phyloP scores from a whole-genome alignment of 306 rosid species.

The Vigna hirtella region DNA sequence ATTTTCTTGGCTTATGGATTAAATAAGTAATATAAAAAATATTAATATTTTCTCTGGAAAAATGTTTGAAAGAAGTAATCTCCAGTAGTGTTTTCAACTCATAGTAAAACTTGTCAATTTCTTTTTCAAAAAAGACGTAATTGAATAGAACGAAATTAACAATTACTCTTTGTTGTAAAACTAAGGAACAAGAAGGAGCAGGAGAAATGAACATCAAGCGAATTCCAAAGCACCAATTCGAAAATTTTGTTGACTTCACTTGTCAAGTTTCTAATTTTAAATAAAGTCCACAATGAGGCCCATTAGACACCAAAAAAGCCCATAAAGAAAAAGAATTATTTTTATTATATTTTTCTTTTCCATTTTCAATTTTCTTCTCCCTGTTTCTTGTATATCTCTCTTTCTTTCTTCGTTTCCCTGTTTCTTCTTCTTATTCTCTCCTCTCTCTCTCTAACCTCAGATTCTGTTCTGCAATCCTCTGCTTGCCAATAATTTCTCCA shows the following conservation, averaged over 20 bases:
- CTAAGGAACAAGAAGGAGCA: neutral
- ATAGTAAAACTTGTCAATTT: slow-evolving; percentile 58
- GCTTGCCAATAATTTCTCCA: slow-evolving; percentile 1
- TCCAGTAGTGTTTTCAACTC: neutral
- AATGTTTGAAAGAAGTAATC: neutral
- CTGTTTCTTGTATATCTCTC: neutral
- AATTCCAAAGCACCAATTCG: too few species aligned
- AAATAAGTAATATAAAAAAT: neutral
- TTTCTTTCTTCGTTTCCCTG: neutral
- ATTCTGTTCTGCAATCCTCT: slow-evolving; percentile 26
- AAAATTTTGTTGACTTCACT: neutral
- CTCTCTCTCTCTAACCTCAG: neutral
- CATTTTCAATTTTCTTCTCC: neutral
- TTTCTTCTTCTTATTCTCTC: neutral
- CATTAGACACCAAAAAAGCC: neutral
- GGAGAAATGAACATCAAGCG: neutral
- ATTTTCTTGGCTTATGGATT: neutral
- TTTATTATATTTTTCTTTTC: neutral
- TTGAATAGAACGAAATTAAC: neutral
- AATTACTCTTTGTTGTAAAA: neutral
- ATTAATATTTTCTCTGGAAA: neutral
- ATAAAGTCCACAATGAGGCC: neutral
- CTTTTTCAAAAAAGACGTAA: neutral
- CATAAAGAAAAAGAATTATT: neutral
- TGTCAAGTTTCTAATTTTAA: neutral